Base-by-base conservation (phyloP, 331 rosid species). In the Prunus yedoensis region DNA sequence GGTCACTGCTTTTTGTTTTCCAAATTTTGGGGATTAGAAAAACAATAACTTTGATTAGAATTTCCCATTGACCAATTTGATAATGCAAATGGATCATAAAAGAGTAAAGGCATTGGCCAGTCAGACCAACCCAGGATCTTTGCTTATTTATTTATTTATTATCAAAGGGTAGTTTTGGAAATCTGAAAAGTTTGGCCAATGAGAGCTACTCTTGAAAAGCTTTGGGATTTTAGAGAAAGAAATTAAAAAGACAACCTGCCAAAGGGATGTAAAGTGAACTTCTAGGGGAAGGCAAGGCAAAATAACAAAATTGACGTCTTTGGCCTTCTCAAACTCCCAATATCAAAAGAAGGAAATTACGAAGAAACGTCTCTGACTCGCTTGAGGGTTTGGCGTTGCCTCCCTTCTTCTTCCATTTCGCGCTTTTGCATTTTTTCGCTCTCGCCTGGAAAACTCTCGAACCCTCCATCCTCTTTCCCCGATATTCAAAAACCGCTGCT, bases 371-470 rank as follows among this genome's bases (percentile, higher is more conserved):
- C 54, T 21, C 28, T 12, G 70, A 21, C 71, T 12, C 51, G 16
- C 17, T 35, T 35, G 68, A 62, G 68, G 68, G 46, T 16, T 62
- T 62, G 68, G 6, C 68, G 8, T 63, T 32, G 68, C 68, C 49
- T 35, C 15, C 1, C 54, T 21, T 47, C 53, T 21, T 65, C 70
- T 38, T 38, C 8, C 67, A 27, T 59, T 73, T 59, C 59, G 77
- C 59, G 69, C 77, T 73, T 57, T 57, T 4, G 21, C 0, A 2
- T 7, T 52, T 23, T 52, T 52, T 17, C 27, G 65, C 65, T 60
- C 32, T 63, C 47, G 14, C 23, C 49, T 18, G 10, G 15, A 9
- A 57, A 7, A 21, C 15, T 57, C 28, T 57, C 62, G 32, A 53
- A 53, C 10, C 58, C 58, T 53, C 25, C 25, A 16, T 3, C 61